These are phyloP conservation scores for Melanopsichium pennsylvanicum DNA, from an alignment of 1,284 basidiomycete species.

Conservation along the genomic window DNA sequence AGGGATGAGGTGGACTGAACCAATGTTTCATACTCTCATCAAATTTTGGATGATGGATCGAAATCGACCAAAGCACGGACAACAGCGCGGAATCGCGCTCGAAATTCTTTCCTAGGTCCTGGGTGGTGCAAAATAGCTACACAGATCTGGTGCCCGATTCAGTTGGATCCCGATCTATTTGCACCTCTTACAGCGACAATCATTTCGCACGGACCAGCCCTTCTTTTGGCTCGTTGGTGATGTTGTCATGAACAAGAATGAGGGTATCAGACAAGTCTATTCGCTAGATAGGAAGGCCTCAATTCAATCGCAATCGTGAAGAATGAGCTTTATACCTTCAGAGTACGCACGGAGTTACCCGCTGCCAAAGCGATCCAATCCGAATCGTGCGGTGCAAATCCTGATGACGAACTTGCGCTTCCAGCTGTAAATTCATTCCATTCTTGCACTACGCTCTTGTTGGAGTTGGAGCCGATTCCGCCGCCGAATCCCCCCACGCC, in stretches of 20 bases:
- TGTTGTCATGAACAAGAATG: not conserved
- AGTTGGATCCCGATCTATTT: no score
- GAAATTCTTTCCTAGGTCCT: slow-evolving; percentile 25
- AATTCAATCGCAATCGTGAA: not conserved
- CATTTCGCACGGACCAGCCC: no score
- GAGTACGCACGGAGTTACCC: slow-evolving; percentile 38
- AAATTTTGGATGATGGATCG: no score
- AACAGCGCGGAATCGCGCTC: no score
- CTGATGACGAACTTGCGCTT: slow-evolving; percentile 12
- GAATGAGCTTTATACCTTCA: slow-evolving; percentile 26
- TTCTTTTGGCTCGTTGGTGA: no score
- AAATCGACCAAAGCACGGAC: slow-evolving; percentile 21
- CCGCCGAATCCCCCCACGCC: slow-evolving; percentile 34
- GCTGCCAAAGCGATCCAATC: slow-evolving; percentile 50
- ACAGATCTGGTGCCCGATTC: not conserved
- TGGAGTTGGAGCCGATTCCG: slow-evolving; percentile 17
- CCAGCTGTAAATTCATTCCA: slow-evolving; percentile 62
- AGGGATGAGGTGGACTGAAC: slow-evolving; percentile 1
- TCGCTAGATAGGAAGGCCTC: no score
- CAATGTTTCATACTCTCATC: no score
- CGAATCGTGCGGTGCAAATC: slow-evolving; percentile 42
- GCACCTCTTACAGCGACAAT: no score
- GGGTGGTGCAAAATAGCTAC: no score
- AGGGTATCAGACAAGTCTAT: no score
- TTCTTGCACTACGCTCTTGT: slow-evolving; percentile 59